Conservation (phyloP, 2,329 filamentous ascomycete species). For the Trichophyton simii region DNA sequence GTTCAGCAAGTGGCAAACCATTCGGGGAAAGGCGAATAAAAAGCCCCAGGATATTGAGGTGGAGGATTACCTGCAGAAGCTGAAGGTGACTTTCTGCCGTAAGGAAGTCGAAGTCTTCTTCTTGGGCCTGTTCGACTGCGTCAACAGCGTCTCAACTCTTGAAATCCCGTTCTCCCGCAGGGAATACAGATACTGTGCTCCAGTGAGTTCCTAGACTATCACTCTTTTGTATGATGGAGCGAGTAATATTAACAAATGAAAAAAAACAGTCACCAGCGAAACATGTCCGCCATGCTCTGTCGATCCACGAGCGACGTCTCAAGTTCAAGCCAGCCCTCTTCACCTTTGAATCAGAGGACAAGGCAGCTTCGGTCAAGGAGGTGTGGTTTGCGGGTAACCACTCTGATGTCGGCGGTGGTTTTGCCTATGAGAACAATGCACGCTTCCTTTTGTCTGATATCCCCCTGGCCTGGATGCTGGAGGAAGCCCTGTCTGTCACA, state of each 20-base stretch:
- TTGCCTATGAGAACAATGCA: constrained; percentile 26
- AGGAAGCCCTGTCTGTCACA: constrained; percentile 28
- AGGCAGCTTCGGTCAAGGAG: constrained; percentile 35
- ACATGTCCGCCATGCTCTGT: constrained; percentile 42
- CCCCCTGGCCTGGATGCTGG: constrained; percentile 43
- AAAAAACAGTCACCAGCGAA: constrained; percentile 27
- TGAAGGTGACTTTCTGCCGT: constrained; percentile 39
- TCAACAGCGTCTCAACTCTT: constrained; percentile 36
- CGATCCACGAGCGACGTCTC: constrained; percentile 42
- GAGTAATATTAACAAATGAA: background rate
- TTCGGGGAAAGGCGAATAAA: constrained; percentile 19
- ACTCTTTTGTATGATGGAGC: constrained; percentile 15
- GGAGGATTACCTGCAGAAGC: constrained; percentile 28
- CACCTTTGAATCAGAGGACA: constrained; percentile 16
- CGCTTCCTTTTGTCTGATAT: constrained; percentile 36
- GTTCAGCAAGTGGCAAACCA: constrained; percentile 23
- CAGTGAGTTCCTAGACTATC: constrained; percentile 18
- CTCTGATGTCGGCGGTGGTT: constrained; percentile 44
- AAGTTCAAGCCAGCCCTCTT: constrained; percentile 45
- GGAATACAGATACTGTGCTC: constrained; percentile 24
- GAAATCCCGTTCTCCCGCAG: constrained; percentile 29
- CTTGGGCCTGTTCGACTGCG: constrained; percentile 45
- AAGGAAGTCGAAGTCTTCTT: constrained; percentile 39
- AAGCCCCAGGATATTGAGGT: constrained; percentile 13
- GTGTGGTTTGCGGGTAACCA: constrained; percentile 47